These are phyloP conservation scores for Rhodotorula sp. DNA, from an alignment of 1,284 basidiomycete genomes.

Conservation along the genomic window DNA sequence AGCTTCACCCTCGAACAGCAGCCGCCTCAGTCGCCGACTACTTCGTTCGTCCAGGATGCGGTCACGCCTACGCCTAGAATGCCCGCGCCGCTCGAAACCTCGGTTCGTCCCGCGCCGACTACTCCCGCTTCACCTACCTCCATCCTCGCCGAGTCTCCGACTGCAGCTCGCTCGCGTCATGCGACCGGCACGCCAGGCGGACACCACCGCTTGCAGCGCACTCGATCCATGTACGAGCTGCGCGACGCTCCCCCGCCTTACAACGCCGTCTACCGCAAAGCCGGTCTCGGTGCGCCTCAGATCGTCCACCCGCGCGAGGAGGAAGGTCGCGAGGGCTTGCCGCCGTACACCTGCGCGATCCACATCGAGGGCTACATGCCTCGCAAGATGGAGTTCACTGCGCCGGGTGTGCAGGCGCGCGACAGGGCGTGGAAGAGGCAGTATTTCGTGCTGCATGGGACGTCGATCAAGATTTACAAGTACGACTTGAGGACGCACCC, in stretches of 20 bases:
- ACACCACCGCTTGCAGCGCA: slow-evolving; percentile 46
- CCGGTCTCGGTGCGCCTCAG: slow-evolving; percentile 34
- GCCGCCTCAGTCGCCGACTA: neutral
- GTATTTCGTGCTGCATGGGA: slow-evolving; percentile 90
- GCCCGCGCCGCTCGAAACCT: neutral
- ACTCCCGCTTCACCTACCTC: neutral
- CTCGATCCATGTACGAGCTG: slow-evolving; percentile 52
- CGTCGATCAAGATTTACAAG: slow-evolving; percentile 78
- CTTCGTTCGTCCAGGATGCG: no score
- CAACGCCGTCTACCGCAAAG: slow-evolving; percentile 47
- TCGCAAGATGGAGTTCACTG: slow-evolving; percentile 89
- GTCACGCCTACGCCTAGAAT: no score
- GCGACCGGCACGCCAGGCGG: neutral
- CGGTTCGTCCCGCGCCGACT: neutral
- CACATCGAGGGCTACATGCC: slow-evolving; percentile 82
- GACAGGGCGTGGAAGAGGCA: slow-evolving; percentile 89
- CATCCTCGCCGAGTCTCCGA: neutral
- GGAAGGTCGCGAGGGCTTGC: slow-evolving; percentile 79
- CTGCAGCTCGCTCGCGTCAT: neutral
- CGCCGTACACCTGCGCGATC: slow-evolving; percentile 78
- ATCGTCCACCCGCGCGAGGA: slow-evolving; percentile 54
- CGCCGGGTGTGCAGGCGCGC: slow-evolving; percentile 78
- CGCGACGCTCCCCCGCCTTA: slow-evolving; percentile 50
- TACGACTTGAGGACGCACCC: slow-evolving; percentile 55
- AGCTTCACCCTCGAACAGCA: slow-evolving; percentile 5